A percentile compares a stretch with the other conserved stretches of the same genome.
phyloP scores from a whole-genome alignment of 345 rosid species.

The Salix viminalis region DNA sequence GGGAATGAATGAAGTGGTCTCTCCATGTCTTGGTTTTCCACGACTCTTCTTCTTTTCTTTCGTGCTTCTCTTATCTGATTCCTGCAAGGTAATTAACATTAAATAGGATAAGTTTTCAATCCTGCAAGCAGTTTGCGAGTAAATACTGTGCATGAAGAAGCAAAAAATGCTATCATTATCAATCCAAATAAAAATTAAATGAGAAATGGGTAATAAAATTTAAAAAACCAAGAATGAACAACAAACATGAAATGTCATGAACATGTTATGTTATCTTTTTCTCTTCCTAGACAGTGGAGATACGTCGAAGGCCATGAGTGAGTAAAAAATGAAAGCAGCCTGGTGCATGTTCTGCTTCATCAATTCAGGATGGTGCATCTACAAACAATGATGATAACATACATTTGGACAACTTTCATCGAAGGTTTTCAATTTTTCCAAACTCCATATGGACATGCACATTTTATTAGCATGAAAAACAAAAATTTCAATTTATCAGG shows the following conservation, averaged over 20 bases:
- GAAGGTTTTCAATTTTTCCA: not conserved
- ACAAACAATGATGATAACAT: not conserved
- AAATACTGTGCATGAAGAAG: not conserved
- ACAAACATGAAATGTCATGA: not conserved
- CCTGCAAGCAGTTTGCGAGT: not conserved
- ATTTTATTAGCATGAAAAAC: not conserved
- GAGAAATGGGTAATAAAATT: not conserved
- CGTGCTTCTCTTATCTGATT: conserved; percentile 32
- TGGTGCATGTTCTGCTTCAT: not conserved
- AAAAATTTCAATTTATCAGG: not conserved
- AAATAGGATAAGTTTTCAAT: not conserved
- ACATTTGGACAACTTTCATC: not conserved
- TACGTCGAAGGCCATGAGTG: not conserved
- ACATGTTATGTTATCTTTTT: not conserved
- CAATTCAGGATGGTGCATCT: not conserved
- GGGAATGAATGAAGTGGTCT: conserved; percentile 78
- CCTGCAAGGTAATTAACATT: conserved; percentile 14
- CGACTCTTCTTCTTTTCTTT: conserved; percentile 69
- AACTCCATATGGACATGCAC: not conserved
- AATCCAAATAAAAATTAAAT: not conserved
- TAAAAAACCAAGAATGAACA: not conserved
- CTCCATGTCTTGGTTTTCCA: conserved; percentile 53
- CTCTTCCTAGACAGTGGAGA: not conserved
- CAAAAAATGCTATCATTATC: not conserved
- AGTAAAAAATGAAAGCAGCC: not conserved